These are phyloP conservation scores for Proliferodiscus dingleyae DNA, from an alignment of 2,329 filamentous ascomycete species.

Conservation along the genomic window DNA sequence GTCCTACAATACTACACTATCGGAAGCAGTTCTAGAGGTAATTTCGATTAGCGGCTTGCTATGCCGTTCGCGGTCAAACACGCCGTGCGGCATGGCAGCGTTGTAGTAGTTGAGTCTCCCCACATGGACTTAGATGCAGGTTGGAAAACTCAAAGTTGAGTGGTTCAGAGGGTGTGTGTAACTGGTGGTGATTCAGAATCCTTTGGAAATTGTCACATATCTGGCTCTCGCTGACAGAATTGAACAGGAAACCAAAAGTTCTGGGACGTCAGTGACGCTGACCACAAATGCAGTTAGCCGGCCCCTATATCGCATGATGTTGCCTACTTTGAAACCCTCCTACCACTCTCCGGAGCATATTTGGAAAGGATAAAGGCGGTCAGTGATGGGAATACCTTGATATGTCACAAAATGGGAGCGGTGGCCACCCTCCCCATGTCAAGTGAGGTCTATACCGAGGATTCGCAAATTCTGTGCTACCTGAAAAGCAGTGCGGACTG, in stretches of 20 bases:
- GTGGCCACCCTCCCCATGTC: not conserved
- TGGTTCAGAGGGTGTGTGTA: not conserved
- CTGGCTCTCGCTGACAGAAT: not conserved
- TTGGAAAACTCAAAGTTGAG: conserved; percentile 1
- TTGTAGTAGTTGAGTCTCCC: conserved; percentile 1
- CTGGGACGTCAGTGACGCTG: conserved; percentile 8
- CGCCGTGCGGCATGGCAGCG: conserved; percentile 4
- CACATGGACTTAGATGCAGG: conserved; percentile 10
- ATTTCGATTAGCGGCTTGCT: conserved; percentile 10
- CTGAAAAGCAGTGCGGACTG: not conserved
- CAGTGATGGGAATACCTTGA: conserved; percentile 1
- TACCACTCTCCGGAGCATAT: not conserved
- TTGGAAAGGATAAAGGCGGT: conserved; percentile 3
- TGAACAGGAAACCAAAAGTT: conserved; percentile 6
- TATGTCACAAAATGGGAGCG: conserved; percentile 4
- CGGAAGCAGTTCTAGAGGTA: conserved; percentile 7
- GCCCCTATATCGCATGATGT: conserved; percentile 4
- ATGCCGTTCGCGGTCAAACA: conserved; percentile 13
- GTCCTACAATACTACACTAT: no score
- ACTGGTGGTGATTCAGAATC: no score
- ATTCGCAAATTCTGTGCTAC: conserved; percentile 4
- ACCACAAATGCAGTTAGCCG: conserved; percentile 11
- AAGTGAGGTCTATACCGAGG: not conserved
- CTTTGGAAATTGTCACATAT: no score
- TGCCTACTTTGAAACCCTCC: conserved; percentile 5